Evolutionary conservation across 2,329 filamentous ascomycete genomes (phyloP).

Genomic region (Paramyrothecium sp.): DNA sequence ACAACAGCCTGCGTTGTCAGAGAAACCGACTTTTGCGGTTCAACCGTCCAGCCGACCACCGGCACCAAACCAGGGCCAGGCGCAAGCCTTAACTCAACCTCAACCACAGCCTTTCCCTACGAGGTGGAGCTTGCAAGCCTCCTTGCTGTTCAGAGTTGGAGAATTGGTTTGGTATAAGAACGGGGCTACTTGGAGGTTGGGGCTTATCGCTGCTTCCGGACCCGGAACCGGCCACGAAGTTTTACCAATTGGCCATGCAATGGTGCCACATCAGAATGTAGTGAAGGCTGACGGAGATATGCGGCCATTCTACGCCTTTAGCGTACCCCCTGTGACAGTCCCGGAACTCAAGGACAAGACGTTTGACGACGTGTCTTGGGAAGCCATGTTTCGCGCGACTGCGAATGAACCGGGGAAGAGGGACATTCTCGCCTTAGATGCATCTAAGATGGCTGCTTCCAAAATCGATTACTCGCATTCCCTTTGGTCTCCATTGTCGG

Average conservation of each 20-base stretch:
- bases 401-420: constrained; percentile 33
- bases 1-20: no score
- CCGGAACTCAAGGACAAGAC: constrained; percentile 35
- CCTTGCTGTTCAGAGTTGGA: constrained; percentile 43
- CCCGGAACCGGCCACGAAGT: constrained; percentile 30
- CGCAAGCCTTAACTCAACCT: constrained; percentile 2
- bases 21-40: constrained; percentile 4
- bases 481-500: constrained; percentile 38
- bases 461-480: constrained; percentile 49
- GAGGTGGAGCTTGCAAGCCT: constrained; percentile 30
- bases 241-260: constrained; percentile 38
- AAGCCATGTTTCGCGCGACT: constrained; percentile 28
- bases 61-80: not conserved
- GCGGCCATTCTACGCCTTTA: constrained; percentile 51
- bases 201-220: constrained; percentile 35
- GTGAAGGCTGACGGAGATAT: constrained; percentile 39
- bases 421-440: constrained; percentile 44
- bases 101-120: constrained; percentile 2
- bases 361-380: constrained; percentile 44
- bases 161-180: constrained; percentile 52
- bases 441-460: constrained; percentile 49
- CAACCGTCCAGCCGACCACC: constrained; percentile 3
- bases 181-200: constrained; percentile 45
- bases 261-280: constrained; percentile 35
- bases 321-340: constrained; percentile 41